These are phyloP conservation scores for Elsinoe fawcettii DNA, from an alignment of 2,329 filamentous ascomycete genomes.

Conservation along the genomic window DNA sequence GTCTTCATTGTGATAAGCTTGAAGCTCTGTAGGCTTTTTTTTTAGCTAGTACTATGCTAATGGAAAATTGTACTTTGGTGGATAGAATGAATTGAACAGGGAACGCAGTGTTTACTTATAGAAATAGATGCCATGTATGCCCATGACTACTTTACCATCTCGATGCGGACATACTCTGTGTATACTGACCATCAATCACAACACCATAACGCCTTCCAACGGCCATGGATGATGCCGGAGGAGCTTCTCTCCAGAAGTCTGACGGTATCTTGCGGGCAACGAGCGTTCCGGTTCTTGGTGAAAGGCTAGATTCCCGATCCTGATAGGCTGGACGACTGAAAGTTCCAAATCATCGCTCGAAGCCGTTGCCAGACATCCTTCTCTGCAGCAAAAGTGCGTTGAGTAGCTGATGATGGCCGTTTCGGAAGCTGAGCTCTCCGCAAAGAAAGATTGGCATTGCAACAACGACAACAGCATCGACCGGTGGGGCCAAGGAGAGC, in stretches of 20 bases:
- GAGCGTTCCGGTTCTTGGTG: not conserved
- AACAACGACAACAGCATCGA: not conserved
- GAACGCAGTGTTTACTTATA: conserved; percentile 6
- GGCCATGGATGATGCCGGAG: not conserved
- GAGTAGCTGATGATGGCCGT: not conserved
- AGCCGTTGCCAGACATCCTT: not conserved
- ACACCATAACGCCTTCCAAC: conserved; percentile 6
- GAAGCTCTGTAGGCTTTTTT: not conserved
- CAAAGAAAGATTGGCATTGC: conserved; percentile 3
- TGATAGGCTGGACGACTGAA: not conserved
- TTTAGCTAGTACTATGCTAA: not conserved
- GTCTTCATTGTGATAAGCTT: conserved; percentile 17
- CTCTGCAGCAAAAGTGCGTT: not conserved
- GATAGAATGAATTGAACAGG: not conserved
- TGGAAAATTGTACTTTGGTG: not conserved
- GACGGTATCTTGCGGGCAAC: not conserved
- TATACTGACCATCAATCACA: conserved; percentile 2
- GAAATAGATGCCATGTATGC: not conserved
- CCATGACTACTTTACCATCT: not conserved
- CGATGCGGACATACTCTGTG: not conserved
- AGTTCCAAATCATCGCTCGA: not conserved
- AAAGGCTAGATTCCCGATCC: not conserved
- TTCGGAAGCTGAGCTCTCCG: conserved; percentile 12
- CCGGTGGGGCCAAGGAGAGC: not conserved
- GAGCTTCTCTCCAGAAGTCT: not conserved